Conservation (phyloP, 2,329 filamentous ascomycete species). For the Sporothrix dimorphospora region DNA sequence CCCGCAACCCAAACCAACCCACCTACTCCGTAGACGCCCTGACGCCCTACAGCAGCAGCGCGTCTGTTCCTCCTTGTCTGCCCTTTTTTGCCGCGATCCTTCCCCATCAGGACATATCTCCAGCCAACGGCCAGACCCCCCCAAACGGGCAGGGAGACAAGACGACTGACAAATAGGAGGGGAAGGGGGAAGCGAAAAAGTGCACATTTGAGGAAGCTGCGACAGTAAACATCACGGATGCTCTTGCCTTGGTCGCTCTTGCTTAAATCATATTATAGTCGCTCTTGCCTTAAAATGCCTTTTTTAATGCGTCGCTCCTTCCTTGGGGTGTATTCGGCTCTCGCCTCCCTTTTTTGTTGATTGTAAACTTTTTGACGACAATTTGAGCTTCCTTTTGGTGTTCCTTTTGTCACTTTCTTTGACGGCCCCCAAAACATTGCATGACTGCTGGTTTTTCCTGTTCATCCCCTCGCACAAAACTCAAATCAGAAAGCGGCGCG, state of each 20-base stretch:
- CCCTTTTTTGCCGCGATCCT: constrained; percentile 25
- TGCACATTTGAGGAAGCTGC: background rate
- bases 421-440: background rate
- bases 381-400: background rate
- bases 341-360: background rate
- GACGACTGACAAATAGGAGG: background rate
- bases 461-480: background rate
- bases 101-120: constrained; percentile 7
- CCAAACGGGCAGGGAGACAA: background rate
- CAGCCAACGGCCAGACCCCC: constrained; percentile 2
- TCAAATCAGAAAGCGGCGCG: background rate
- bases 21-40: constrained; percentile 15
- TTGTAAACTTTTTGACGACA: background rate
- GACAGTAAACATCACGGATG: background rate
- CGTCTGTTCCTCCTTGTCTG: constrained; percentile 24
- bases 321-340: background rate
- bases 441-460: background rate
- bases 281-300: background rate
- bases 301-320: background rate
- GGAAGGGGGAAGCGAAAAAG: background rate
- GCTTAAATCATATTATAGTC: background rate
- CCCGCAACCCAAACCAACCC: background rate
- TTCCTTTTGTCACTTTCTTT: background rate
- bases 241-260: background rate
- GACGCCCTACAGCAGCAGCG: constrained; percentile 15